Evolutionary conservation across 1,139 yeast genomes (phyloP).

Genomic region (Nakaseomyces bracarensis): DNA sequence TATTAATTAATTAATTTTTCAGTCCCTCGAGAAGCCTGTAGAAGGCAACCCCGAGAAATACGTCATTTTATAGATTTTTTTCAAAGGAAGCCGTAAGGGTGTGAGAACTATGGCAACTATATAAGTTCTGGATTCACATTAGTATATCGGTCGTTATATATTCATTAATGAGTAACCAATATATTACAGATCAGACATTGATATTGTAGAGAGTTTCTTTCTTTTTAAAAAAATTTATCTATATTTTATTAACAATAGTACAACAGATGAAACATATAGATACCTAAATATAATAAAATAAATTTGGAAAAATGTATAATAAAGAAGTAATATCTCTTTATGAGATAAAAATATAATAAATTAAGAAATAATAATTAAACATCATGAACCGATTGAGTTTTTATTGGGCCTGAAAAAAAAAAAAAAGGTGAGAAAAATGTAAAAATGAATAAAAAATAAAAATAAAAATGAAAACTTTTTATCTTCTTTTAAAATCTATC

Average conservation of each 20-base stretch:
- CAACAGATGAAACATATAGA: conserved; percentile 7
- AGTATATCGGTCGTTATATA: neutral
- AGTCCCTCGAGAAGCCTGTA: too few species aligned
- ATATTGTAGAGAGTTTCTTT: too few species aligned
- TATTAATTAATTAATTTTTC: too few species aligned
- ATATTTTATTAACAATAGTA: conserved; percentile 7
- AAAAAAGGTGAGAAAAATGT: conserved; percentile 5
- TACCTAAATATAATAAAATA: conserved; percentile 7
- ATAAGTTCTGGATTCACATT: neutral
- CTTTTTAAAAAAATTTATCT: conserved; percentile 1
- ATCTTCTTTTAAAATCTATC: neutral
- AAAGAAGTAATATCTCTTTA: neutral
- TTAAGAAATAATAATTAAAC: conserved; percentile 11
- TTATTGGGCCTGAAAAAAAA: too few species aligned
- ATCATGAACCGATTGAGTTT: conserved; percentile 8
- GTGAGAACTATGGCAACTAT: too few species aligned
- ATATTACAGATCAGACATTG: too few species aligned
- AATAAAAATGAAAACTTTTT: too few species aligned
- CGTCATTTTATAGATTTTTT: neutral
- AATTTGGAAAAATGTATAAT: conserved; percentile 6
- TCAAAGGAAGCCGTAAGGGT: too few species aligned
- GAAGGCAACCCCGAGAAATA: neutral
- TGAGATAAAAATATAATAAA: conserved; percentile 7
- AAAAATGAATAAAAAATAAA: neutral
- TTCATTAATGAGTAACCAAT: neutral